Evolutionary conservation across 1,284 basidiomycete species (phyloP).

Genomic region (Ustilago vetiveriae): DNA sequence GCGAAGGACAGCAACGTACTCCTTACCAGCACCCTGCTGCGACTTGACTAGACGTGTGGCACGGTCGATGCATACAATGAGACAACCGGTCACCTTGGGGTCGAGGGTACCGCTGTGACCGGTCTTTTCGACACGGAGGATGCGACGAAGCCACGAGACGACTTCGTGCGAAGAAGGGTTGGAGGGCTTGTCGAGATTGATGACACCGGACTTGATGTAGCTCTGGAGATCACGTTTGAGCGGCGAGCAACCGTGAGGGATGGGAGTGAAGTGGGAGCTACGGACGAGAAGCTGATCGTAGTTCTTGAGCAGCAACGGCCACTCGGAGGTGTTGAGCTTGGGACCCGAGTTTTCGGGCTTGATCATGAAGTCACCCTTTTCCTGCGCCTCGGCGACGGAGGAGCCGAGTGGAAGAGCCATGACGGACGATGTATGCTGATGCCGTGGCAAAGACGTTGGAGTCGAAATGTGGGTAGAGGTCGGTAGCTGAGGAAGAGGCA

Average conservation of each 20-base stretch:
- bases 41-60: conserved; percentile 99
- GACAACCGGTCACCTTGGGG: conserved; percentile 97
- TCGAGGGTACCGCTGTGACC: conserved; percentile 98
- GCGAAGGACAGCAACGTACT: conserved; percentile 95
- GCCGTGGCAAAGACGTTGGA: no score
- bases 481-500: background rate
- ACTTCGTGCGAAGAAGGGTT: conserved; percentile 99
- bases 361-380: conserved; percentile 67
- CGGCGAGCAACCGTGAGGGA: conserved; percentile 88
- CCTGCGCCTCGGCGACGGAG: conserved; percentile 54
- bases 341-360: conserved; percentile 68
- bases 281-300: conserved; percentile 83
- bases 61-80: conserved; percentile 99
- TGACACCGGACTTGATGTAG: conserved; percentile 97
- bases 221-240: conserved; percentile 89
- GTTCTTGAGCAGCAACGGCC: conserved; percentile 98
- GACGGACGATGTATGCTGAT: conserved; percentile 5
- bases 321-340: conserved; percentile 84
- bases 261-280: conserved; percentile 97
- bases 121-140: conserved; percentile 95
- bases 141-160: conserved; percentile 96
- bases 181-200: conserved; percentile 99
- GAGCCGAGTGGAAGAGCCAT: conserved; percentile 49
- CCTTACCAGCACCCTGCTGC: conserved; percentile 97
- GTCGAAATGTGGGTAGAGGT: no score